A percentile compares a stretch with the other conserved stretches of the same genome.
Conservation (phyloP, 306 rosid genomes). For the Vigna reflexopilosa region DNA sequence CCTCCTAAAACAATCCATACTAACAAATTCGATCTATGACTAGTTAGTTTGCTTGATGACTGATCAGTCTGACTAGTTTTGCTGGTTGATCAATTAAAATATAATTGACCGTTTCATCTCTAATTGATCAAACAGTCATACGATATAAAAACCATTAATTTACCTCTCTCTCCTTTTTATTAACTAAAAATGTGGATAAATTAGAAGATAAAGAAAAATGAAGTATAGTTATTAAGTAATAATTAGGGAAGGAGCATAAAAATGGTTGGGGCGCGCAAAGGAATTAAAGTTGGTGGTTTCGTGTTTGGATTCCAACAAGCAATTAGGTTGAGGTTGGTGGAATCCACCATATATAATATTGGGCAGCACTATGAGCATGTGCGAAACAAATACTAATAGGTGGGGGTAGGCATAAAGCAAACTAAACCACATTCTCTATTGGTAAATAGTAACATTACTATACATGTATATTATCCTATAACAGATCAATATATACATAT, state of each 20-base stretch:
- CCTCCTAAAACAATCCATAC: too few relatives aligned
- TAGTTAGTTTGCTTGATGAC: too few relatives aligned
- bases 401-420: slow-evolving; percentile 46
- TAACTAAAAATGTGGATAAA: neutral
- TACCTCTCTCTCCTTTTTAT: neutral
- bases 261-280: slow-evolving; percentile 34
- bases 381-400: slow-evolving; percentile 38
- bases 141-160: neutral
- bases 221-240: neutral
- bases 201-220: neutral
- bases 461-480: neutral
- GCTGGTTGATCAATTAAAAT: too few relatives aligned
- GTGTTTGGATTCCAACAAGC: slow-evolving; percentile 74
- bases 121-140: too few relatives aligned
- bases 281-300: slow-evolving; percentile 75
- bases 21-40: too few relatives aligned
- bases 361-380: slow-evolving; percentile 48
- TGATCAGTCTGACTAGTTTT: too few relatives aligned
- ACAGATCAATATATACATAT: neutral
- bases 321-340: slow-evolving; percentile 60
- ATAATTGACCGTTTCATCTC: too few relatives aligned
- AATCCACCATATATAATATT: slow-evolving; percentile 59
- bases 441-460: slow-evolving; percentile 29
- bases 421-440: slow-evolving; percentile 27
- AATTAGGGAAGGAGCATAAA: slow-evolving; percentile 18